A percentile compares a stretch with the other conserved stretches of the same genome.
phyloP scores from a whole-genome alignment of 1,284 basidiomycete species.

The Leccinum subrobustum region DNA sequence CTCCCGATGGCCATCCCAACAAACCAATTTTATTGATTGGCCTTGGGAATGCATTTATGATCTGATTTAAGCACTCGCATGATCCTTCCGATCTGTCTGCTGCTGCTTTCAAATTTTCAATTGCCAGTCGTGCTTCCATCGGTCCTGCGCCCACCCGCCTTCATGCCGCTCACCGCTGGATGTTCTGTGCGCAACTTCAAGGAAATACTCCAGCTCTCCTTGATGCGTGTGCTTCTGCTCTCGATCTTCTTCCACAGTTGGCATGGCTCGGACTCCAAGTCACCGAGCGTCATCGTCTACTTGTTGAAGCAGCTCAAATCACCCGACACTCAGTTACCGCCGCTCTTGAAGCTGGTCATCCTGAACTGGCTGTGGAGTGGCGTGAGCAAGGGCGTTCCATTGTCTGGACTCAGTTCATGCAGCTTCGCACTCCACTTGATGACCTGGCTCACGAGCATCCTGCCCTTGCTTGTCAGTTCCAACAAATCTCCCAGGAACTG shows the following conservation, averaged over 20 bases:
- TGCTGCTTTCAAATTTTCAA: too few relatives aligned
- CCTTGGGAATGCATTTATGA: too few relatives aligned
- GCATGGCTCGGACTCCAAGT: not conserved
- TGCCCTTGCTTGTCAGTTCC: too few relatives aligned
- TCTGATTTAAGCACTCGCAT: not conserved
- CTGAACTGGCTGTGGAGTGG: not conserved
- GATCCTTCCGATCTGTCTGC: too few relatives aligned
- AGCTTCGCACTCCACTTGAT: too few relatives aligned
- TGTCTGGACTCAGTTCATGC: not conserved
- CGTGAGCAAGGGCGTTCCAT: not conserved
- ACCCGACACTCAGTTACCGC: not conserved
- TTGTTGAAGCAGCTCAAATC: not conserved
- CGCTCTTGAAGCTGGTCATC: not conserved
- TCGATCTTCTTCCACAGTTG: not conserved
- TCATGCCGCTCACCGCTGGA: too few relatives aligned
- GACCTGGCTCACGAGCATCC: too few relatives aligned
- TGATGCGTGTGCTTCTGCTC: too few relatives aligned
- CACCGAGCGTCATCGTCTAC: not conserved
- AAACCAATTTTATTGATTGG: fast-evolving
- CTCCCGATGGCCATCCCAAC: not conserved
- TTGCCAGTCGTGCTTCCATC: too few relatives aligned
- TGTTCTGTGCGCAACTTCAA: too few relatives aligned
- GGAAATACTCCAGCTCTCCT: too few relatives aligned
- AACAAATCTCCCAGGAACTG: too few relatives aligned
- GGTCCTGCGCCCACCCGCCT: not conserved